Evolutionary conservation across 225 moss, liverwort and hornwort genomes (phyloP), one percentile per base, ranked within the genome.

Genomic region (Bryum argenteum): DNA sequence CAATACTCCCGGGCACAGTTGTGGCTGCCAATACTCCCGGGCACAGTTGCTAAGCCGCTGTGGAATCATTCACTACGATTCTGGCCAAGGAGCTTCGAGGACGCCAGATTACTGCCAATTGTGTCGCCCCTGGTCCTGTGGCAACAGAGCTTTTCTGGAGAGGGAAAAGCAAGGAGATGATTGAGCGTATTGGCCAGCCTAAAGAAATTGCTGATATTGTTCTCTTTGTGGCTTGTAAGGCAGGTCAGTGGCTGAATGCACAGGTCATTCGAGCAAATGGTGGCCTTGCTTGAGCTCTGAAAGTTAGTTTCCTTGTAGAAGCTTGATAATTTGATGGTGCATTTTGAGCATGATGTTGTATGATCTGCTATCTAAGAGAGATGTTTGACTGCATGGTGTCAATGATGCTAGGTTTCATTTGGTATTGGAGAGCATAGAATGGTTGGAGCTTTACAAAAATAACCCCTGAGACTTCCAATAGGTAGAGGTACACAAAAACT

Each of bases 11-110:
- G n/a, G n/a, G n/a, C n/a, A n/a, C n/a, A n/a, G n/a, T n/a, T n/a
- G n/a, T n/a, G n/a, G n/a, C n/a, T n/a, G n/a, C n/a, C 51, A 52
- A 9, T 52, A 51, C 45, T 8, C 70, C 71, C 19, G 38, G 50
- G 15, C 61, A 61, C 50, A 28, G 48, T n/a, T 47, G 48, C 5
- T 71, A 71, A 61, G 71, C 71, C 9, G 61, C 71, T 1, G 71
- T 71, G 38, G 71, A 71, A 45, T 60, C 59, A 37, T 61, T 71
- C 13, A 71, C 39, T 51, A 37, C 6, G 19, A 71, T 61, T 11
- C 22, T 71, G 13, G 61, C 71, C 10, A 61, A 71, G 51, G 71
- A 71, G 71, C 61, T 61, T 19, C 71, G 71, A 21, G 71, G 71
- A 21, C 60, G 50, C 16, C 61, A 71, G 61, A 60, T 71, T 14